Conservation (phyloP, 108 stramenopile genomes). For the Epipyxis sp. region DNA sequence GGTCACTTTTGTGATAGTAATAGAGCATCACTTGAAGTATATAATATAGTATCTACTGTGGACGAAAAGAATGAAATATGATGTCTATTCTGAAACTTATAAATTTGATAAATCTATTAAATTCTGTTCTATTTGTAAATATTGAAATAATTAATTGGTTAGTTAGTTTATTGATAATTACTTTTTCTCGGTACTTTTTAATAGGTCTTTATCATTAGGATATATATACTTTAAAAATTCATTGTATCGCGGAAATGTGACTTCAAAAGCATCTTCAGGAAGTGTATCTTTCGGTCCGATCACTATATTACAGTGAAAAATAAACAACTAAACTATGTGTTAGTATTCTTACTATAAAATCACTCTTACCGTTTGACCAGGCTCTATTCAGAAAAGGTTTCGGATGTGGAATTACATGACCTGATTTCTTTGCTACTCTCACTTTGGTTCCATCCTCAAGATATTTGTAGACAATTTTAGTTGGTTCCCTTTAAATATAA, state of each 20-base stretch:
- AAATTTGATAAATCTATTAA: too few species aligned
- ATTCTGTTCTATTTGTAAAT: too few species aligned
- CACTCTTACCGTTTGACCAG: background rate
- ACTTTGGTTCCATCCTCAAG: slow-evolving; percentile 92
- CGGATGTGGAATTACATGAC: slow-evolving; percentile 84
- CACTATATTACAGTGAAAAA: background rate
- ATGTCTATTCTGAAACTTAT: too few species aligned
- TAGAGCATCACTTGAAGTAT: too few species aligned
- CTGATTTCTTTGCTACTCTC: slow-evolving; percentile 77
- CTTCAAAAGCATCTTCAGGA: background rate
- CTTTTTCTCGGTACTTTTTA: too few species aligned
- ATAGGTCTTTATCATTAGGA: too few species aligned
- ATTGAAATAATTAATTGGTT: too few species aligned
- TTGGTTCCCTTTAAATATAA: slow-evolving; percentile 70
- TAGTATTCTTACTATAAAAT: background rate
- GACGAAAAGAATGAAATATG: too few species aligned
- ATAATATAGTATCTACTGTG: too few species aligned
- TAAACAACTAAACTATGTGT: background rate
- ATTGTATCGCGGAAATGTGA: background rate
- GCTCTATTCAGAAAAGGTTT: slow-evolving; percentile 45
- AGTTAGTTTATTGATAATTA: too few species aligned
- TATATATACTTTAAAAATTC: background rate
- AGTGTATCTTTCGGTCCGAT: background rate
- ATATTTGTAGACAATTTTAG: slow-evolving; percentile 67
- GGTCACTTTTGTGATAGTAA: too few species aligned